Percentiles rank a stretch among this genome's conserved stretches.
Conservation (phyloP, 208 protist species). For the Leishmania arabica region DNA sequence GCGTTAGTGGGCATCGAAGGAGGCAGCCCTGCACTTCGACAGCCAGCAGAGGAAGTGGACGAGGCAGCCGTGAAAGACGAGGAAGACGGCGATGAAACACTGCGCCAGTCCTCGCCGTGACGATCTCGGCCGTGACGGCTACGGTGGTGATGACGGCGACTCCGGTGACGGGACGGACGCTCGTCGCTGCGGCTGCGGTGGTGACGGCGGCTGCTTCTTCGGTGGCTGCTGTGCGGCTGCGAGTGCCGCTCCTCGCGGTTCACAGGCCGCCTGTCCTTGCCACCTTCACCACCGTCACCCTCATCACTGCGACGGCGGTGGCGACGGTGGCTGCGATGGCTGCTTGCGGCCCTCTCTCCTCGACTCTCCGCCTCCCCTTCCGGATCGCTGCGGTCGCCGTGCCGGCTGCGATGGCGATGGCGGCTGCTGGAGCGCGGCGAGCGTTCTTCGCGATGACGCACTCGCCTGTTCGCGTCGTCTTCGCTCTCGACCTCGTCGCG, state of each 20-base stretch:
- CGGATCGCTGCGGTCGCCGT: not conserved
- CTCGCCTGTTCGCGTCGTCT: not conserved
- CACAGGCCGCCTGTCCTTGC: not conserved
- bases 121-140: slow-evolving; percentile 6
- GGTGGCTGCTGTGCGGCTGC: not conserved
- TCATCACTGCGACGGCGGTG: not conserved
- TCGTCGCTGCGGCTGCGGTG: slow-evolving; percentile 11
- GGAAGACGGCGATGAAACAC: not conserved
- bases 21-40: not conserved
- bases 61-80: not conserved
- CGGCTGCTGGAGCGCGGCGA: not conserved
- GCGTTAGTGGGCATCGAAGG: not conserved
- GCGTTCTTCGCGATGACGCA: not conserved
- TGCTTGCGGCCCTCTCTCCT: not conserved
- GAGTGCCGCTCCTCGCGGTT: not conserved
- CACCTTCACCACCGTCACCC: not conserved
- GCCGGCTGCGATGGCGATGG: not conserved
- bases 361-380: slow-evolving; percentile 3
- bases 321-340: slow-evolving; percentile 1
- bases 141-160: slow-evolving; percentile 10
- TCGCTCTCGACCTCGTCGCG: slow-evolving; percentile 8
- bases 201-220: not conserved
- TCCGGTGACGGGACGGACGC: slow-evolving; percentile 3
- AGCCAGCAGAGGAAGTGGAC: not conserved
- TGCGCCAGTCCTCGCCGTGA: not conserved